Evolutionary conservation across 306 rosid species (phyloP).

Genomic region (Acacia melanoxylon): DNA sequence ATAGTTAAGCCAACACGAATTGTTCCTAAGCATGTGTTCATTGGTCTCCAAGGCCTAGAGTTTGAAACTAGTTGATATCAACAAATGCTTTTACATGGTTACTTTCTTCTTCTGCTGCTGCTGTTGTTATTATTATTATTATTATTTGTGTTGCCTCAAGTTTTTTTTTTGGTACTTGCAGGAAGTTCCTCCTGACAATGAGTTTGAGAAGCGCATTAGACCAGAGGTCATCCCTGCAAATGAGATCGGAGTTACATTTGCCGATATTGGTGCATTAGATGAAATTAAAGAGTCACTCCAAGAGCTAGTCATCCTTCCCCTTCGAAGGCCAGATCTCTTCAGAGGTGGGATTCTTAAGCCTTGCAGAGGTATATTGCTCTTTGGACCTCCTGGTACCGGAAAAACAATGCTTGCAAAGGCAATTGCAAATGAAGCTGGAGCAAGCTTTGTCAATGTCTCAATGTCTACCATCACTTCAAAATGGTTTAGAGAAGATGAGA

Average conservation of each 20-base stretch:
- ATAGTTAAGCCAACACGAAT: background rate
- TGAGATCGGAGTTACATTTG: slow-evolving; percentile 81
- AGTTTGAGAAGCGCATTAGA: slow-evolving; percentile 83
- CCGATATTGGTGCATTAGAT: slow-evolving; percentile 75
- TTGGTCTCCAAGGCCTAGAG: background rate
- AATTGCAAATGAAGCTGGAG: slow-evolving; percentile 82
- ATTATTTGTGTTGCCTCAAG: background rate
- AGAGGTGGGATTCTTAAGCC: slow-evolving; percentile 76
- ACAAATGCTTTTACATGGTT: background rate
- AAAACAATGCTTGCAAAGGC: slow-evolving; percentile 91
- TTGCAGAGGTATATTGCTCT: slow-evolving; percentile 77
- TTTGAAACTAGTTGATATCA: background rate
- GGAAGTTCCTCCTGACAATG: slow-evolving; percentile 74
- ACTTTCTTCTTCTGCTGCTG: background rate
- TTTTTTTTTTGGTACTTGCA: slow-evolving; percentile 25
- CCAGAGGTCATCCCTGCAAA: slow-evolving; percentile 78
- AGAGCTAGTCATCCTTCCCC: slow-evolving; percentile 84
- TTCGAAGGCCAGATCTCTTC: slow-evolving; percentile 81
- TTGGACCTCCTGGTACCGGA: slow-evolving; percentile 90
- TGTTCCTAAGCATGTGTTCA: background rate
- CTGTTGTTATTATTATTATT: too few relatives aligned
- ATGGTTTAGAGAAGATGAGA: slow-evolving; percentile 80
- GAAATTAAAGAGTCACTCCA: slow-evolving; percentile 83
- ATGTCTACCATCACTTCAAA: slow-evolving; percentile 76
- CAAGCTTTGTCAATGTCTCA: slow-evolving; percentile 81